Conservation (phyloP, 805 yeast genomes). For the Naumovozyma castellii region DNA sequence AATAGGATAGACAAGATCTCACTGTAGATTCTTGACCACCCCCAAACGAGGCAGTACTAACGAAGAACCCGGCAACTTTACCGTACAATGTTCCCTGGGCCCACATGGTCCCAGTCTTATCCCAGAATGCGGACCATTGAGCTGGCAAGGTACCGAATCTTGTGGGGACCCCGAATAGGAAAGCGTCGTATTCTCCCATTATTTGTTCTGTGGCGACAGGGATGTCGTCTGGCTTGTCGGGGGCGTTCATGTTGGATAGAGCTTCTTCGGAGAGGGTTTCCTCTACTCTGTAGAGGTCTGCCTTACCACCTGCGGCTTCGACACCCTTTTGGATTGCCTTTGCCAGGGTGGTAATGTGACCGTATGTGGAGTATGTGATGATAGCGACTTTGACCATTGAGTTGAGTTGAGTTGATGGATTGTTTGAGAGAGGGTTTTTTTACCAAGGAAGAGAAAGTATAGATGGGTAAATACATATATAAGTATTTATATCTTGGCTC, state of each 20-base stretch:
- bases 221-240: constrained; percentile 46
- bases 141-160: constrained; percentile 70
- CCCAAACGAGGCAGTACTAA: constrained; percentile 61
- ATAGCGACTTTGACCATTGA: constrained; percentile 37
- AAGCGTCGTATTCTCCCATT: constrained; percentile 58
- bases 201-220: constrained; percentile 53
- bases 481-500: not conserved
- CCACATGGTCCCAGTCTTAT: constrained; percentile 74
- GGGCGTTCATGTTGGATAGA: constrained; percentile 49
- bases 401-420: not conserved
- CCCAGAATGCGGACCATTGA: constrained; percentile 73
- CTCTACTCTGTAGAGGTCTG: constrained; percentile 64
- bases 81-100: constrained; percentile 59
- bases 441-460: not conserved
- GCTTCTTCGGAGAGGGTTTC: constrained; percentile 65
- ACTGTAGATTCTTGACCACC: constrained; percentile 78
- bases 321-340: constrained; percentile 60
- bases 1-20: constrained; percentile 48
- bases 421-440: not conserved
- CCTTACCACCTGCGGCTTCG: constrained; percentile 58
- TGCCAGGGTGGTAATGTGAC: constrained; percentile 66
- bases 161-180: constrained; percentile 73
- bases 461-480: not conserved
- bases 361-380: constrained; percentile 67
- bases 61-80: constrained; percentile 69